Percentiles rank a stretch among this genome's conserved stretches.
Conservation (phyloP, 495 filamentous ascomycete species). For the Monascus purpureus region DNA sequence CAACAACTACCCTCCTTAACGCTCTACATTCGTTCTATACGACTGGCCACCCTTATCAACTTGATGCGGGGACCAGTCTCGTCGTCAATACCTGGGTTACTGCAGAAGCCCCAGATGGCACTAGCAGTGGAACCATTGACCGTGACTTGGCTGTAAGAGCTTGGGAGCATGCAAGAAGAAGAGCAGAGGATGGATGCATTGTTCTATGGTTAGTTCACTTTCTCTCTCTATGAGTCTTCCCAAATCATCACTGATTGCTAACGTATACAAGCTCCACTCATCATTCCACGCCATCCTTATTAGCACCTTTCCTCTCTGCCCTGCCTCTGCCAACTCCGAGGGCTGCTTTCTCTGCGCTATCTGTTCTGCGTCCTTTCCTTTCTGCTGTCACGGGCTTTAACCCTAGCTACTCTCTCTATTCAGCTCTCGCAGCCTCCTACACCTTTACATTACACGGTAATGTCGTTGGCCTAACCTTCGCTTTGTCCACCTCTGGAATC, state of each 20-base stretch:
- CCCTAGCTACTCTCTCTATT: constrained; percentile 69
- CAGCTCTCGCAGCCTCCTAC: constrained; percentile 64
- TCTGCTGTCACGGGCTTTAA: constrained; percentile 80
- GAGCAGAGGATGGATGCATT: constrained; percentile 93
- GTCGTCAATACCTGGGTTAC: constrained; percentile 94
- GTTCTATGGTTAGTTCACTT: constrained; percentile 56
- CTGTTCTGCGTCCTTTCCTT: constrained; percentile 71
- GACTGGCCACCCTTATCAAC: constrained; percentile 61
- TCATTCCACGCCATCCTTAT: constrained; percentile 69
- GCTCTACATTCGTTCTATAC: constrained; percentile 80
- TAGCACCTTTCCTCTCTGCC: constrained; percentile 67
- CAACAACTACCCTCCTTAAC: constrained; percentile 84
- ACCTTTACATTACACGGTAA: constrained; percentile 71
- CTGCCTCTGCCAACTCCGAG: constrained; percentile 67
- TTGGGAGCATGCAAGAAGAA: constrained; percentile 91
- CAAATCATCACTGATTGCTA: constrained; percentile 7
- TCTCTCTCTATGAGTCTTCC: constrained; percentile 1
- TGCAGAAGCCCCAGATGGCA: constrained; percentile 51
- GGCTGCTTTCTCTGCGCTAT: constrained; percentile 58
- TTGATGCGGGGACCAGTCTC: constrained; percentile 84
- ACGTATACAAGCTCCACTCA: constrained; percentile 57
- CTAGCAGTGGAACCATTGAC: constrained; percentile 65
- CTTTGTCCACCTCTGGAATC: constrained; percentile 76
- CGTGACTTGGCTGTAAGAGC: constrained; percentile 63
- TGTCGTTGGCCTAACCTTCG: constrained; percentile 57